phyloP scores from a whole-genome alignment of 768 basidiomycete species.

The Tylopilus subfusipes region DNA sequence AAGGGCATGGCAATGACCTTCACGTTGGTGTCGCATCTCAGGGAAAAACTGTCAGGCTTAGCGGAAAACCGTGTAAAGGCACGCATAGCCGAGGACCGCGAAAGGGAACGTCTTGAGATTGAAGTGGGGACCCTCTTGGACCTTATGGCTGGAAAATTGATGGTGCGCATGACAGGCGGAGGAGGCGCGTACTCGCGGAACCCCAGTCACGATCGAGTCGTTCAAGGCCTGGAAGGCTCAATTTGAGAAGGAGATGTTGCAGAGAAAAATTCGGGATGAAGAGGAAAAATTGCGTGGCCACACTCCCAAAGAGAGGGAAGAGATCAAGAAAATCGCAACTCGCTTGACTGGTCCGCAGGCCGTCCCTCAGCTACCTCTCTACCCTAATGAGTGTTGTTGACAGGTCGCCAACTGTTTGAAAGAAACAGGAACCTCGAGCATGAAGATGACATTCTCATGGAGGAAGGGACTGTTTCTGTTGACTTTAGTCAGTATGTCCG shows the following conservation, averaged over 20 bases:
- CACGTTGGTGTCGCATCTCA: conserved; percentile 80
- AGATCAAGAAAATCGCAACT: conserved; percentile 59
- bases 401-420: conserved; percentile 93
- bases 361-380: neutral
- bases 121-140: conserved; percentile 51
- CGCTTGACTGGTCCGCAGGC: conserved; percentile 62
- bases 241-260: conserved; percentile 68
- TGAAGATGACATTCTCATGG: conserved; percentile 76
- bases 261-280: conserved; percentile 63
- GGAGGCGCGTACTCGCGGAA: conserved; percentile 83
- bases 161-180: conserved; percentile 58
- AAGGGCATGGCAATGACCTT: conserved; percentile 98
- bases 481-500: conserved; percentile 89
- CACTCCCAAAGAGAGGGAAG: conserved; percentile 81
- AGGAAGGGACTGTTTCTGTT: conserved; percentile 84
- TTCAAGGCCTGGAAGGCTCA: conserved; percentile 79
- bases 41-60: conserved; percentile 68
- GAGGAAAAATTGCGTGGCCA: conserved; percentile 72
- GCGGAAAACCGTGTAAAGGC: conserved; percentile 57
- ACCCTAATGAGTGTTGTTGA: conserved; percentile 7
- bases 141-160: neutral
- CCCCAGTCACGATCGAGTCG: conserved; percentile 79
- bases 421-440: conserved; percentile 62
- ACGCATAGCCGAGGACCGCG: conserved; percentile 57
- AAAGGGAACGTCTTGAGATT: conserved; percentile 68